Percentiles rank a stretch among this genome's conserved stretches.
These are phyloP conservation scores for Gaertneriomyces sp. DNA, from an alignment of 192 early-diverging fungal species.

Conservation along the genomic window DNA sequence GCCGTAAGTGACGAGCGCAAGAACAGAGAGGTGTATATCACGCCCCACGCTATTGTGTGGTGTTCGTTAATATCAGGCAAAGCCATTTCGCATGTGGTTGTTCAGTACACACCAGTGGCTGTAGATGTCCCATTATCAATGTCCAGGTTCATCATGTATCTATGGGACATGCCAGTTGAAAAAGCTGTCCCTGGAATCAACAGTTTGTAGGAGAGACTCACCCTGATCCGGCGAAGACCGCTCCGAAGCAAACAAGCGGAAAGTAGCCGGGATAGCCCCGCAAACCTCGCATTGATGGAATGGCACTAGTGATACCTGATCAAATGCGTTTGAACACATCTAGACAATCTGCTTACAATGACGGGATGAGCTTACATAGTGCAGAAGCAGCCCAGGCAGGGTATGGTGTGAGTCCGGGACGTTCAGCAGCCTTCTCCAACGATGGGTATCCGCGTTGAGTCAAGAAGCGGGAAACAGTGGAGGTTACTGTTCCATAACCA, in stretches of 20 bases:
- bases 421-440: neutral
- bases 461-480: too few relatives aligned
- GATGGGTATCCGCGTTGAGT: neutral
- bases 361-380: neutral
- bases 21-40: constrained; percentile 15
- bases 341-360: neutral
- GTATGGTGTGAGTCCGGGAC: constrained; percentile 18
- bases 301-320: constrained; percentile 14
- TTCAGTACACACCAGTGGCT: neutral
- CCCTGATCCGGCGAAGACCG: constrained; percentile 12
- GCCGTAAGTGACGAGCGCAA: constrained; percentile 7
- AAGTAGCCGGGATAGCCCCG: constrained; percentile 20
- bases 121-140: constrained; percentile 22
- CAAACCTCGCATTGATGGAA: constrained; percentile 10
- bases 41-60: constrained; percentile 13
- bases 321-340: neutral
- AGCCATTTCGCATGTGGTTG: neutral
- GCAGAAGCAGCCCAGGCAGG: constrained; percentile 6
- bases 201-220: neutral
- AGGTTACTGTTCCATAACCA: too few relatives aligned
- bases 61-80: neutral
- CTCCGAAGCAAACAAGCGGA: constrained; percentile 12
- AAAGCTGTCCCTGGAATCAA: neutral
- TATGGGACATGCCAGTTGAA: neutral
- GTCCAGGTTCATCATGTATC: constrained; percentile 6